Conservation (phyloP, 1,139 yeast species). For the Arxiozyma bovina region DNA sequence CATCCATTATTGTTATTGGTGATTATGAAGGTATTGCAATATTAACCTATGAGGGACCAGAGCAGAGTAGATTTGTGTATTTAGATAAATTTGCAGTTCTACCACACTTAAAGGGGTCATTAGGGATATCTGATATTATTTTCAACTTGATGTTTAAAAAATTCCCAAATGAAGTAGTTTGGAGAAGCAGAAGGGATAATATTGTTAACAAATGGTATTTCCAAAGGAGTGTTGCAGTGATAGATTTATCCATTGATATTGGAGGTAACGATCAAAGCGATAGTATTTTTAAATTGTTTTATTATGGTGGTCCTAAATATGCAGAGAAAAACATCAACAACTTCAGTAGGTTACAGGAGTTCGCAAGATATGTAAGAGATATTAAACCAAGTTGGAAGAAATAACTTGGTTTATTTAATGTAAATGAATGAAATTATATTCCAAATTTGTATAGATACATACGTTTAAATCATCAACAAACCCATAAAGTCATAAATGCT, state of each 20-base stretch:
- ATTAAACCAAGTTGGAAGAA: constrained; percentile 30
- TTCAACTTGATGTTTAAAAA: constrained; percentile 67
- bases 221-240: constrained; percentile 68
- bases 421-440: neutral
- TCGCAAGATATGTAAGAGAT: constrained; percentile 27
- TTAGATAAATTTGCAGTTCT: constrained; percentile 90
- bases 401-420: neutral
- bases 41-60: constrained; percentile 61
- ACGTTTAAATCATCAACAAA: neutral
- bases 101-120: constrained; percentile 73
- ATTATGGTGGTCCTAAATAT: constrained; percentile 24
- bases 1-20: constrained; percentile 77
- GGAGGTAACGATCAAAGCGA: constrained; percentile 24
- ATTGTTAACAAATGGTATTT: constrained; percentile 98
- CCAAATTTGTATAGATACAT: neutral
- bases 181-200: constrained; percentile 81
- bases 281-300: constrained; percentile 29
- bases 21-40: constrained; percentile 95
- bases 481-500: neutral
- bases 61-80: constrained; percentile 41
- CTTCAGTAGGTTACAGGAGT: constrained; percentile 19
- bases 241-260: constrained; percentile 37
- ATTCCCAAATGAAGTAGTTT: constrained; percentile 66
- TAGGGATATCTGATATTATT: constrained; percentile 88
- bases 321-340: constrained; percentile 12